Base-by-base conservation (phyloP, 306 rosid genomes). In the Hylodesmum podocarpum region DNA sequence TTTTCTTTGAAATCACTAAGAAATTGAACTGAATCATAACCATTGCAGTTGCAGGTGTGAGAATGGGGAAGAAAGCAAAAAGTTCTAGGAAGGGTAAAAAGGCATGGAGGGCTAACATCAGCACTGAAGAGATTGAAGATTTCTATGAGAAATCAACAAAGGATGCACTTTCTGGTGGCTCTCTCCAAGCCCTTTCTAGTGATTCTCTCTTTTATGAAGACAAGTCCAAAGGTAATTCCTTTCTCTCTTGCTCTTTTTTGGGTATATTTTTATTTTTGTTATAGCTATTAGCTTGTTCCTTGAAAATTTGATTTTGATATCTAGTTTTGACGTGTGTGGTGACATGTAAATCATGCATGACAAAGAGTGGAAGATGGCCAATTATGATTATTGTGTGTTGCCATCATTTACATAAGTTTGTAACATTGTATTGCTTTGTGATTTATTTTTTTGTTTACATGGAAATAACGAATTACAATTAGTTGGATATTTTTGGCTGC, bases 21-120 rank as follows among this genome's bases (percentile, higher is more conserved):
- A 1, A 0, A 27, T 10, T 18, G 46, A 16, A 61, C 15, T 61
- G 67, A 61, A 61, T 13, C 22, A 12, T 9, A 33, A 15, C 27
- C 25, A 31, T 8, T 61, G 66, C 3, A 3, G 37, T n/a, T 53
- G n/a, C 61, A 9, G 43, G n/a, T 19, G 13, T 33, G 46, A 62
- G n/a, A 24, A 66, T 66, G 72, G 53, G 51, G 37, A 66, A 39
- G 53, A 66, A 86, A 61, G 78, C 96, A 1, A 93, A 90, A 85
- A 82, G 84, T 4, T 90, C 96, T 1, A 79, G 94, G 83, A 93
- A 93, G 94, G 97, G 94, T 21, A 93, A 90, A 88, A 93, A 93
- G 85, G 93, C 96, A 46, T 93, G 97, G 97, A 84, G 96, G 37
- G 90, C 96, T 9, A 93, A 93, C 85, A 93, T 93, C 39, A 89